phyloP scores from a whole-genome alignment of 2,329 filamentous ascomycete species.

The Chalara sp. region DNA sequence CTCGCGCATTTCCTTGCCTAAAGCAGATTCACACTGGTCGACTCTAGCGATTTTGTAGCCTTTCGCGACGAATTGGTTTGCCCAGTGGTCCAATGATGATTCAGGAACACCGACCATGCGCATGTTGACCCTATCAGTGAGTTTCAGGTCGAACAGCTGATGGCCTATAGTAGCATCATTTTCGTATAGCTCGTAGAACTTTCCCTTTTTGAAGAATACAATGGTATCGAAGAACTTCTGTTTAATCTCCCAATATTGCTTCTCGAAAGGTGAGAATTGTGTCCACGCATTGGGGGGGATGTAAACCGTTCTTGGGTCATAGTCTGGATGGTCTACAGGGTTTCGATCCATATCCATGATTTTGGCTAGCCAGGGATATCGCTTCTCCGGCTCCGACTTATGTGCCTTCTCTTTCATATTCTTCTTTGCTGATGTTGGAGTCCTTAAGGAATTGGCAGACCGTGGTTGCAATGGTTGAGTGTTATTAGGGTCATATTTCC shows the following conservation, averaged over 20 bases:
- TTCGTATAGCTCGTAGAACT: constrained; percentile 98
- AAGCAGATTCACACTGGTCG: constrained; percentile 91
- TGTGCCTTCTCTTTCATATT: constrained; percentile 60
- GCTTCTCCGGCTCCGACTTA: constrained; percentile 73
- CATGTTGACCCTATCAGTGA: constrained; percentile 98
- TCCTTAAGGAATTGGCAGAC: constrained; percentile 31
- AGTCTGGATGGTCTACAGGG: constrained; percentile 73
- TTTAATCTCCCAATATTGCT: constrained; percentile 99
- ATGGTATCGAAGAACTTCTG: constrained; percentile 96
- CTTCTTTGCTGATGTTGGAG: constrained; percentile 24
- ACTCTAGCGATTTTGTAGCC: constrained; percentile 96
- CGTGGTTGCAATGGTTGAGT: constrained; percentile 42
- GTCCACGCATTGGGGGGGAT: constrained; percentile 75
- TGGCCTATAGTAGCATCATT: constrained; percentile 96
- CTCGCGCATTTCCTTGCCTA: constrained; percentile 99
- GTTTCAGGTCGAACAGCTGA: constrained; percentile 93
- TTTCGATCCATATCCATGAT: constrained; percentile 79
- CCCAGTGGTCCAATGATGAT: constrained; percentile 92
- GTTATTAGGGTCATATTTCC: constrained; percentile 65
- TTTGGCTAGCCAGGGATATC: constrained; percentile 87
- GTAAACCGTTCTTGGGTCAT: constrained; percentile 85
- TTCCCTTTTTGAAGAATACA: constrained; percentile 99
- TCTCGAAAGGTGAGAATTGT: constrained; percentile 90
- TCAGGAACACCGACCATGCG: constrained; percentile 98
- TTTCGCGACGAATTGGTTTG: constrained; percentile 96